These are phyloP conservation scores for Candida tibetensis DNA, from an alignment of 805 yeast genomes.

Conservation along the genomic window DNA sequence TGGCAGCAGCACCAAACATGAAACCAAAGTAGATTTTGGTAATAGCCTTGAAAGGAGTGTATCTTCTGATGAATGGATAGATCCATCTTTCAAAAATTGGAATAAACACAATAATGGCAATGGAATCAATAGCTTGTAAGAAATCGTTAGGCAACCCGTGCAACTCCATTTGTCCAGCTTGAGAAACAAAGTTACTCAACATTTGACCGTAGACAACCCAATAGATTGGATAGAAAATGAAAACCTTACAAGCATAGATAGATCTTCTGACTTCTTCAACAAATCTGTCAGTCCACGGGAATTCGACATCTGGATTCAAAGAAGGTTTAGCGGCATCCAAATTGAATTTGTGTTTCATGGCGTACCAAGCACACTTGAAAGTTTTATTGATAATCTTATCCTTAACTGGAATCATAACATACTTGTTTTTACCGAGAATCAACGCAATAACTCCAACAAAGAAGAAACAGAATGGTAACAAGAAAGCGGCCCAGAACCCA, in stretches of 20 bases:
- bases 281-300: constrained; percentile 63
- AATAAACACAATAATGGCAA: constrained; percentile 72
- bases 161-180: constrained; percentile 69
- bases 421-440: constrained; percentile 51
- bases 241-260: constrained; percentile 68
- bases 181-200: constrained; percentile 69
- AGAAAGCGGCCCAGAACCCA: constrained; percentile 74
- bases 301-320: constrained; percentile 43
- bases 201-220: constrained; percentile 74
- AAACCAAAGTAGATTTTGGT: constrained; percentile 72
- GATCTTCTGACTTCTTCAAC: constrained; percentile 73
- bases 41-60: constrained; percentile 62
- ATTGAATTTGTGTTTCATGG: constrained; percentile 46
- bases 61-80: constrained; percentile 44
- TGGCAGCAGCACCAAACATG: constrained; percentile 58
- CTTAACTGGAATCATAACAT: constrained; percentile 58
- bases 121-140: constrained; percentile 71
- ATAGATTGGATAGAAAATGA: constrained; percentile 66
- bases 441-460: constrained; percentile 51
- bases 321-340: constrained; percentile 60
- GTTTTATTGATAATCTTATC: constrained; percentile 59
- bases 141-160: constrained; percentile 82
- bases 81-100: constrained; percentile 65
- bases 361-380: constrained; percentile 43
- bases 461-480: constrained; percentile 64